Percentiles rank a stretch among this genome's conserved stretches.
Evolutionary conservation across 2,329 filamentous ascomycete species (phyloP).

Genomic region (Colletotrichum lentis): DNA sequence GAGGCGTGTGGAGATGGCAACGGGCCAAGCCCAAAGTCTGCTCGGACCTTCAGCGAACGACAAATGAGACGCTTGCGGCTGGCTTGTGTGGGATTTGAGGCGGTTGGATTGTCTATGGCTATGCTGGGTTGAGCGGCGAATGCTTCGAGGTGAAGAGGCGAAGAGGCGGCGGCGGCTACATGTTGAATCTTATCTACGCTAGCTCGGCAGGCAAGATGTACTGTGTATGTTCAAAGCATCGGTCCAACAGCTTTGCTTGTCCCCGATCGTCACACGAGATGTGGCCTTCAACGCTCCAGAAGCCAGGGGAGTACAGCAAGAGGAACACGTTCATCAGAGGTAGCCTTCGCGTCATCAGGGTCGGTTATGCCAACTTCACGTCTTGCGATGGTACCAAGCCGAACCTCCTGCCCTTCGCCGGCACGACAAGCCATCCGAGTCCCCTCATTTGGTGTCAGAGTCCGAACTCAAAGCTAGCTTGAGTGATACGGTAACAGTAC

Average conservation of each 20-base stretch:
- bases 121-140: constrained; percentile 3
- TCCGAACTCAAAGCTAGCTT: background rate
- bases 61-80: background rate
- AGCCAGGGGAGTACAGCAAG: background rate
- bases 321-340: background rate
- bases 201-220: too few species aligned
- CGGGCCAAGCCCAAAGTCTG: constrained; percentile 9
- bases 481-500: background rate
- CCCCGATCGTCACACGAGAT: background rate
- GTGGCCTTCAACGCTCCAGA: too few species aligned
- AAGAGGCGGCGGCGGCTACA: too few species aligned
- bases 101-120: background rate
- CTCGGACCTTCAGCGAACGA: constrained; percentile 11
- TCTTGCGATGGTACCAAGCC: too few species aligned
- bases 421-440: too few species aligned
- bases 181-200: background rate
- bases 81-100: background rate
- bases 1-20: background rate
- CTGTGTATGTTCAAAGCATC: background rate
- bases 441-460: background rate
- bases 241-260: background rate
- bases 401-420: background rate
- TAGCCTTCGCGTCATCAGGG: background rate
- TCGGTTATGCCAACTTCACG: too few species aligned
- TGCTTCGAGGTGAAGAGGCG: background rate